Conservation (phyloP, 2,329 filamentous ascomycete genomes). For the Microcyclospora pomicola region DNA sequence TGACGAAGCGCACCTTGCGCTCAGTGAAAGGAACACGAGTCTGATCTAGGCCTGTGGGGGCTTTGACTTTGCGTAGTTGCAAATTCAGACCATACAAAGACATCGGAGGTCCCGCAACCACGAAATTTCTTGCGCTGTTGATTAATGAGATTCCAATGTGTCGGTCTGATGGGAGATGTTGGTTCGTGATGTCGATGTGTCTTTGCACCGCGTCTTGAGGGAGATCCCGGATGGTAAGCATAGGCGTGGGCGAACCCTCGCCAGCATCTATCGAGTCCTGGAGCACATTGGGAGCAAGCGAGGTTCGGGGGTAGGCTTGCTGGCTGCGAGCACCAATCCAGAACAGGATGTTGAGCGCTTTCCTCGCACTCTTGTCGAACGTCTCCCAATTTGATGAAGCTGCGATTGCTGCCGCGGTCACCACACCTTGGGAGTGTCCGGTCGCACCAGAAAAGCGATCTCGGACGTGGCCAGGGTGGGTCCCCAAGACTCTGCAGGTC, state of each 20-base stretch:
- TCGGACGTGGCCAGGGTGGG: constrained; percentile 75
- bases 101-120: constrained; percentile 89
- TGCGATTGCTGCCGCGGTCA: constrained; percentile 82
- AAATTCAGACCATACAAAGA: constrained; percentile 93
- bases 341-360: constrained; percentile 84
- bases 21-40: constrained; percentile 88
- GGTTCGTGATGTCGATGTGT: constrained; percentile 92
- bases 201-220: constrained; percentile 80
- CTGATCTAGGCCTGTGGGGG: constrained; percentile 92
- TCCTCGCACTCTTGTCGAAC: constrained; percentile 64
- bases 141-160: constrained; percentile 92
- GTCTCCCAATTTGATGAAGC: constrained; percentile 88
- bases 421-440: constrained; percentile 91
- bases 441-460: constrained; percentile 78
- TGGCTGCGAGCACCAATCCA: constrained; percentile 97
- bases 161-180: constrained; percentile 81
- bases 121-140: constrained; percentile 93
- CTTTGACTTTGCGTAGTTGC: constrained; percentile 91
- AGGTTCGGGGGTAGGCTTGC: constrained; percentile 91
- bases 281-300: constrained; percentile 75
- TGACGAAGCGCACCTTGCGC: constrained; percentile 90
- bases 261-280: constrained; percentile 89
- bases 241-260: constrained; percentile 89
- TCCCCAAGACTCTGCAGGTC: constrained; percentile 79
- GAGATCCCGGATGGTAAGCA: constrained; percentile 93